A percentile compares a stretch with the other conserved stretches of the same genome.
Conservation (phyloP, 2,329 filamentous ascomycete species). For the Talaromyces sp. region DNA sequence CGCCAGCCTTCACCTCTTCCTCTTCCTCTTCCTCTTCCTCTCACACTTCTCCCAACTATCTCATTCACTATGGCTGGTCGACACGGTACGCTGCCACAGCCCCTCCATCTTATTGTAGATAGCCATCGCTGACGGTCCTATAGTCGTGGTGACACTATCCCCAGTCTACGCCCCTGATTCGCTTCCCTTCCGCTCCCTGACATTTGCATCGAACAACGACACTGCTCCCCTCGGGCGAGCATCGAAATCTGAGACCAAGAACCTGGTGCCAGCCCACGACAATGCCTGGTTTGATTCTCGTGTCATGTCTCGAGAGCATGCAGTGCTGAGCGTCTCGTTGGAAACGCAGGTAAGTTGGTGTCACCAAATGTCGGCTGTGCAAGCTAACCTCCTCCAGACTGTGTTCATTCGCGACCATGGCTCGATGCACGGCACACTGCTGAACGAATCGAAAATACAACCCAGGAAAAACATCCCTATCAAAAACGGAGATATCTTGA, state of each 20-base stretch:
- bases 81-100: not conserved
- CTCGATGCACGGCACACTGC: slow-evolving; percentile 59
- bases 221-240: slow-evolving; percentile 35
- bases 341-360: slow-evolving; percentile 22
- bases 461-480: slow-evolving; percentile 35
- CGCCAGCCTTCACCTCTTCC: not conserved
- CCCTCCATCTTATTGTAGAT: not conserved
- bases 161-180: slow-evolving; percentile 21
- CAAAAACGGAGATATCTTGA: slow-evolving; percentile 29
- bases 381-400: slow-evolving; percentile 19
- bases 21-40: not conserved
- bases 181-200: slow-evolving; percentile 27
- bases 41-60: not conserved
- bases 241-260: slow-evolving; percentile 34
- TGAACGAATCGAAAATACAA: slow-evolving; percentile 45
- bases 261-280: slow-evolving; percentile 27
- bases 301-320: slow-evolving; percentile 45
- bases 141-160: slow-evolving; percentile 30
- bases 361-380: not conserved
- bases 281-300: slow-evolving; percentile 44
- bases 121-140: not conserved
- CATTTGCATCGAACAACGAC: slow-evolving; percentile 23
- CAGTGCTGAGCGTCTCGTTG: slow-evolving; percentile 25
- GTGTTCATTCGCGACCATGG: slow-evolving; percentile 51
- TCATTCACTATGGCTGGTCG: not conserved